Conservation (phyloP, 345 rosid genomes). For the Brassica cretica region DNA sequence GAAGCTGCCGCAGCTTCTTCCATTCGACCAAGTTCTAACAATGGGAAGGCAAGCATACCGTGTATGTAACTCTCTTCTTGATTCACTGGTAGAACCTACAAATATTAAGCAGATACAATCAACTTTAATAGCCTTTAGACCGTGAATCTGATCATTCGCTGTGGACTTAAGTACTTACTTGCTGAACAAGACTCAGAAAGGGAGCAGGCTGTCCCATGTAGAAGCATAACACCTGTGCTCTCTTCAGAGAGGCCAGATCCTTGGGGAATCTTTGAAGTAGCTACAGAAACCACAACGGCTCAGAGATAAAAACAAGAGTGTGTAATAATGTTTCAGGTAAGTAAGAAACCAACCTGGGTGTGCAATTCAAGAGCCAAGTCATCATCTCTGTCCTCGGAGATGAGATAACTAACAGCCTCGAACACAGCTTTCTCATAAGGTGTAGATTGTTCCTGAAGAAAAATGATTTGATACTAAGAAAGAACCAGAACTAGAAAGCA, state of each 20-base stretch:
- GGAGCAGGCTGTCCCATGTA: constrained; percentile 73
- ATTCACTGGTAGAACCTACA: constrained; percentile 66
- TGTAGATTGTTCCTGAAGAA: constrained; percentile 65
- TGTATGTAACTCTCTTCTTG: constrained; percentile 65
- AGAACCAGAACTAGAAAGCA: neutral
- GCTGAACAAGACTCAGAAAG: constrained; percentile 59
- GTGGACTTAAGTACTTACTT: constrained; percentile 64
- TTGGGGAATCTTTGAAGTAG: constrained; percentile 64
- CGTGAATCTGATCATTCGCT: neutral
- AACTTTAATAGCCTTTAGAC: neutral
- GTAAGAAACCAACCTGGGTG: constrained; percentile 48
- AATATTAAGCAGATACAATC: constrained; percentile 7
- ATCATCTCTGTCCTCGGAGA: constrained; percentile 63
- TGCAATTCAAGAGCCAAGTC: constrained; percentile 66
- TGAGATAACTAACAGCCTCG: constrained; percentile 53
- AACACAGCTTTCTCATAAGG: constrained; percentile 74
- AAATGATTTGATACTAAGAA: neutral
- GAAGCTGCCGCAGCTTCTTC: constrained; percentile 82
- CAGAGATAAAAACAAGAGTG: neutral
- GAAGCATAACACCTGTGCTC: constrained; percentile 72
- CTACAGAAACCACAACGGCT: constrained; percentile 46
- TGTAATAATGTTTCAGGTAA: neutral
- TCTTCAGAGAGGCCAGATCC: constrained; percentile 71
- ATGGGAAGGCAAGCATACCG: constrained; percentile 85
- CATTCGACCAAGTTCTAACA: constrained; percentile 81